phyloP scores from a whole-genome alignment of 768 basidiomycete species.

The Coprinopsis sp. region DNA sequence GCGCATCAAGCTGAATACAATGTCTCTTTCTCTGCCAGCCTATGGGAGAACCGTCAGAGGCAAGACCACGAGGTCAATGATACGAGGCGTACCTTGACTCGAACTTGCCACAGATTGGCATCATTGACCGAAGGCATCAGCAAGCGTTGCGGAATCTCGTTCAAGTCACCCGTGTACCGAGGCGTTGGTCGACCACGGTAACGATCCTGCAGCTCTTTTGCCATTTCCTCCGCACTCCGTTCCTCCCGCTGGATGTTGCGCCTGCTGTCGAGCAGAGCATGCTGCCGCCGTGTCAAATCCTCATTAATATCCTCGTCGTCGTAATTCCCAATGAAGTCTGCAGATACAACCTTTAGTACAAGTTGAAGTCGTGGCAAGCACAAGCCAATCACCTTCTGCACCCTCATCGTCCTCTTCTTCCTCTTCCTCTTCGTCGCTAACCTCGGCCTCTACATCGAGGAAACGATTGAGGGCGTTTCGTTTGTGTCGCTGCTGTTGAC shows the following conservation, averaged over 20 bases:
- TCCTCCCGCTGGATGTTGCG: conserved; percentile 64
- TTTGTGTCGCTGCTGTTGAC: conserved; percentile 57
- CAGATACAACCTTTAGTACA: conserved; percentile 8
- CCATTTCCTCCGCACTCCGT: conserved; percentile 81
- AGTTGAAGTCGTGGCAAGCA: conserved; percentile 4
- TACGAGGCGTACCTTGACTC: conserved; percentile 77
- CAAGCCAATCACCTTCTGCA: conserved; percentile 39
- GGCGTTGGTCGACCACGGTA: conserved; percentile 63
- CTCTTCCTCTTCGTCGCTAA: conserved; percentile 96
- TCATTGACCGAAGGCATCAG: conserved; percentile 97
- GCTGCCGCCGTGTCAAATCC: conserved; percentile 51
- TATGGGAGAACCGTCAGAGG: conserved; percentile 23
- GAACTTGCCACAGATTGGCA: conserved; percentile 91
- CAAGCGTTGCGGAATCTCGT: conserved; percentile 85
- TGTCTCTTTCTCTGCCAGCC: conserved; percentile 89
- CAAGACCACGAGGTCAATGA: not conserved
- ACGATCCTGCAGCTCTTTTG: conserved; percentile 72
- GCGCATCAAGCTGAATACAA: conserved; percentile 91
- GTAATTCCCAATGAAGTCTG: conserved; percentile 66
- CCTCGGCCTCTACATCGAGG: conserved; percentile 94
- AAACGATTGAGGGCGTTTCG: conserved; percentile 68
- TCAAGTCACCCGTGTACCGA: conserved; percentile 88
- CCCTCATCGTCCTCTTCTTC: conserved; percentile 79
- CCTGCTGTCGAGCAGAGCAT: conserved; percentile 63
- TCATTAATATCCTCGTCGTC: conserved; percentile 57